A percentile compares a stretch with the other conserved stretches of the same genome.
Evolutionary conservation across 1,139 yeast genomes (phyloP).

Genomic region (Candida glucosophila): DNA sequence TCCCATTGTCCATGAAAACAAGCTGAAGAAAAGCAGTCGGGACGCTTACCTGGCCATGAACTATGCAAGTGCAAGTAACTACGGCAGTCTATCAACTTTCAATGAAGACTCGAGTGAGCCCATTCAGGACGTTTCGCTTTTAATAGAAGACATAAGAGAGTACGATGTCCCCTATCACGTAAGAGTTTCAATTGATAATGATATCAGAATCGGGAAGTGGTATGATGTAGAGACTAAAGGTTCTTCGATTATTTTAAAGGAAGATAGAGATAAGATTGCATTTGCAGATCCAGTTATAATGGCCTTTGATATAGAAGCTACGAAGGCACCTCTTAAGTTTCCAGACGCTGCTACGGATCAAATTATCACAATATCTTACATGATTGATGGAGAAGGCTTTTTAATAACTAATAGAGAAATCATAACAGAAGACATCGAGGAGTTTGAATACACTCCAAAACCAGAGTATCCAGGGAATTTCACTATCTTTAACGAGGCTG

Average conservation of each 20-base stretch:
- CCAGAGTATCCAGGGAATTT: constrained; percentile 92
- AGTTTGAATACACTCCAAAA: constrained; percentile 94
- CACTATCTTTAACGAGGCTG: constrained; percentile 81
- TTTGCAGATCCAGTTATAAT: constrained; percentile 97
- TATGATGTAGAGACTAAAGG: constrained; percentile 66
- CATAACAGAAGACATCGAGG: constrained; percentile 89
- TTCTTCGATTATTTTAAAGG: constrained; percentile 48
- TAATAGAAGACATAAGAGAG: constrained; percentile 76
- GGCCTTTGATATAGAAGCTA: constrained; percentile 97
- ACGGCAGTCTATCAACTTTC: constrained; percentile 6
- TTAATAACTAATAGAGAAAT: constrained; percentile 91
- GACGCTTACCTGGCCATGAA: constrained; percentile 59
- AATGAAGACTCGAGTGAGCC: constrained; percentile 5
- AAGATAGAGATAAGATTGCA: constrained; percentile 68
- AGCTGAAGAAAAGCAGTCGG: constrained; percentile 53
- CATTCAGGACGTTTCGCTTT: constrained; percentile 49
- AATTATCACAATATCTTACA: constrained; percentile 97
- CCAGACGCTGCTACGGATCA: constrained; percentile 93
- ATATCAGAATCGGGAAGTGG: constrained; percentile 94
- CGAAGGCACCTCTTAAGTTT: constrained; percentile 91
- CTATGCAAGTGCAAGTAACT: no score
- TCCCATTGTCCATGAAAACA: constrained; percentile 69
- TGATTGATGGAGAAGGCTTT: constrained; percentile 97
- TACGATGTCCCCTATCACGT: constrained; percentile 97
- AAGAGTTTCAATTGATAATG: constrained; percentile 82